Evolutionary conservation across 164 flowering plant species (phyloP), one percentile per base, ranked within the genome.

Genomic region (Saururus chinensis): DNA sequence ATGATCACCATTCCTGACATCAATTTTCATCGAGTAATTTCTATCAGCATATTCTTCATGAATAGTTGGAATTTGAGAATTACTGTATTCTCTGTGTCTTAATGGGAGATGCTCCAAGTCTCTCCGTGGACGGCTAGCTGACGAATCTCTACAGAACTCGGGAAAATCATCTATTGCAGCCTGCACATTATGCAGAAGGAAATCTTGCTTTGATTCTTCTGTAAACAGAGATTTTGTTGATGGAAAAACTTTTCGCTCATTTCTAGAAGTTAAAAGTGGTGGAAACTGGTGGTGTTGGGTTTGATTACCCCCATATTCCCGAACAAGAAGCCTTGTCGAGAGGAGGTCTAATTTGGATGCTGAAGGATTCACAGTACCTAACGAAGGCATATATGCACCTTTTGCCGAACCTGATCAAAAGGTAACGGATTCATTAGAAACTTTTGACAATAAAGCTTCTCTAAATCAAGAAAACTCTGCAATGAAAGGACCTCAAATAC

Each of bases 401-500:
- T 64, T 67, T 69, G 61, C 71, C 45, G 66, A 63, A 67, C 87
- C 85, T 84, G 84, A 60, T 66, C 52, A 63, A 65, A n/a, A n/a
- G n/a, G n/a, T n/a, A 68, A 30, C 66, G 59, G 30, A 23, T 68
- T 70, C 59, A 48, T 78, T 63, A 79, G 69, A 61, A 68, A 69
- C 23, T 37, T 30, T 13, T 41, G 3, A 9, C 8, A 13, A 0
- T 8, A 41, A 41, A 41, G 45, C 45, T 41, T 41, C 45, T 41
- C 8, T 45, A 59, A 45, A 35, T 1, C 16, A 9, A 21, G 19
- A 3, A 16, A 37, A 53, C 64, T 19, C 19, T 24, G 26, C 42
- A 58, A 63, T 57, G 55, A 54, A 60, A 51, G 61, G 66, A 60
- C 60, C 59, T 62, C 19, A 60, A 62, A 51, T 82, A 84, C 95